These are phyloP conservation scores for Lactifluus pinguis DNA, from an alignment of 768 basidiomycete genomes.

Conservation along the genomic window DNA sequence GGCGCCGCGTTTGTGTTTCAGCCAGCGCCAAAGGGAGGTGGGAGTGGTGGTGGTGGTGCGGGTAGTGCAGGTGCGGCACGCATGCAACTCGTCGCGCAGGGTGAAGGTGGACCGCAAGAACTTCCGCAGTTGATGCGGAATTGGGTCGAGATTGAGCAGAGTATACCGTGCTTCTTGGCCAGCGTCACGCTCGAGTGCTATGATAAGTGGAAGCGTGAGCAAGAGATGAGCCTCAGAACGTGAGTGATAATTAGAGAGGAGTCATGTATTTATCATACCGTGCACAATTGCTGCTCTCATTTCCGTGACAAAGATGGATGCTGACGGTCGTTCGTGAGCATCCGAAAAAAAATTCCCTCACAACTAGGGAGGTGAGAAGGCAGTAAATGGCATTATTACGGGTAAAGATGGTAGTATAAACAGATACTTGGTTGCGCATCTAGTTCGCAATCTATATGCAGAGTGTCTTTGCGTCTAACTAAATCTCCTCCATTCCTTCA, in stretches of 20 bases:
- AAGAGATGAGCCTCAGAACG: not conserved
- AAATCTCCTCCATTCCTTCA: not conserved
- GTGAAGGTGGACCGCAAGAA: slow-evolving; percentile 67
- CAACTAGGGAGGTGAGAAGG: not conserved
- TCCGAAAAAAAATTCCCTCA: too few relatives aligned
- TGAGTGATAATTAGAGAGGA: not conserved
- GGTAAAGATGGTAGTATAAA: not conserved
- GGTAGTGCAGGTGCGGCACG: slow-evolving; percentile 27
- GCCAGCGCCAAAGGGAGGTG: slow-evolving; percentile 29
- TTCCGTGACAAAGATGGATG: too few relatives aligned
- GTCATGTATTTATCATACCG: not conserved
- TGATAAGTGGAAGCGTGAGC: slow-evolving; percentile 53
- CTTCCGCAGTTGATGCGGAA: slow-evolving; percentile 68
- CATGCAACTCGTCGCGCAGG: slow-evolving; percentile 69
- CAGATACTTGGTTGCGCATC: not conserved
- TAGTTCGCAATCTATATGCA: not conserved
- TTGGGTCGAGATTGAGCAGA: slow-evolving; percentile 81
- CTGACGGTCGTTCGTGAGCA: too few relatives aligned
- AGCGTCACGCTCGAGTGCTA: slow-evolving; percentile 84
- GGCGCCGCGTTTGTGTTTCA: slow-evolving; percentile 83
- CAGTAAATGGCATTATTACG: not conserved
- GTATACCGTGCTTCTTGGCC: slow-evolving; percentile 83
- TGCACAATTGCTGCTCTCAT: not conserved
- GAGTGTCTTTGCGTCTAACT: not conserved
- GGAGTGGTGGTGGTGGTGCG: slow-evolving; percentile 20